A percentile compares a stretch with the other conserved stretches of the same genome.
Conservation (phyloP, 192 early-diverging fungal species). For the Kickxella alabastrina region DNA sequence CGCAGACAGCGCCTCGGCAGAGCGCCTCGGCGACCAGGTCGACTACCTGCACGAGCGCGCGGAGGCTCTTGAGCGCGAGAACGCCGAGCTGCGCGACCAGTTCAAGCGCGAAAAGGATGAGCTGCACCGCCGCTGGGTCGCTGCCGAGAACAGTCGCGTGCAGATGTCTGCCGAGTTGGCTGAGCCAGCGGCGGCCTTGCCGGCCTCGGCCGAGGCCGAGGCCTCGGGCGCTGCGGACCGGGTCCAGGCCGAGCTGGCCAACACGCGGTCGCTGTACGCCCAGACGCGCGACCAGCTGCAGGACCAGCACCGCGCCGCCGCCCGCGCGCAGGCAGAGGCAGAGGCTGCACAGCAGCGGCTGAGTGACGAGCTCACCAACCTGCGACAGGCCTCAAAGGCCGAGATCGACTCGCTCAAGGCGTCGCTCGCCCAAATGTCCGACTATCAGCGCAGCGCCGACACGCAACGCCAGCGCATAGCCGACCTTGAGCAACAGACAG, state of each 20-base stretch:
- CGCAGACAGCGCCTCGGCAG: constrained; percentile 2
- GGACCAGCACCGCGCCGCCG: constrained; percentile 20
- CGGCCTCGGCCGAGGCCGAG: background rate
- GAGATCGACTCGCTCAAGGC: constrained; percentile 3
- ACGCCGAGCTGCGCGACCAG: constrained; percentile 25
- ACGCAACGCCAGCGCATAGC: constrained; percentile 7
- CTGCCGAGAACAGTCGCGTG: constrained; percentile 45
- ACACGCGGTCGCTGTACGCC: constrained; percentile 45
- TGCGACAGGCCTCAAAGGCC: background rate
- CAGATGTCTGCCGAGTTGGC: constrained; percentile 7
- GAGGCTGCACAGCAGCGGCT: constrained; percentile 10
- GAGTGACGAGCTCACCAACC: constrained; percentile 9
- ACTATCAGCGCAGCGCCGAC: constrained; percentile 4
- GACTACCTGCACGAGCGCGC: constrained; percentile 44
- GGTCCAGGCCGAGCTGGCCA: constrained; percentile 34
- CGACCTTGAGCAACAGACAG: constrained; percentile 3
- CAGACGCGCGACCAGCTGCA: constrained; percentile 52
- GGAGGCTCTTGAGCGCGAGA: constrained; percentile 30
- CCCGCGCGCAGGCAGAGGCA: constrained; percentile 5
- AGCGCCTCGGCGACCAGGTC: constrained; percentile 40
- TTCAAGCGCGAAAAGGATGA: constrained; percentile 36
- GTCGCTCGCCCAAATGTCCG: constrained; percentile 6
- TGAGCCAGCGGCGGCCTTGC: background rate
- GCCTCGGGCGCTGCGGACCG: constrained; percentile 5
- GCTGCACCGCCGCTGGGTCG: constrained; percentile 31